These are phyloP conservation scores for Mercurialis annua DNA, from an alignment of 345 rosid species.

Conservation along the genomic window DNA sequence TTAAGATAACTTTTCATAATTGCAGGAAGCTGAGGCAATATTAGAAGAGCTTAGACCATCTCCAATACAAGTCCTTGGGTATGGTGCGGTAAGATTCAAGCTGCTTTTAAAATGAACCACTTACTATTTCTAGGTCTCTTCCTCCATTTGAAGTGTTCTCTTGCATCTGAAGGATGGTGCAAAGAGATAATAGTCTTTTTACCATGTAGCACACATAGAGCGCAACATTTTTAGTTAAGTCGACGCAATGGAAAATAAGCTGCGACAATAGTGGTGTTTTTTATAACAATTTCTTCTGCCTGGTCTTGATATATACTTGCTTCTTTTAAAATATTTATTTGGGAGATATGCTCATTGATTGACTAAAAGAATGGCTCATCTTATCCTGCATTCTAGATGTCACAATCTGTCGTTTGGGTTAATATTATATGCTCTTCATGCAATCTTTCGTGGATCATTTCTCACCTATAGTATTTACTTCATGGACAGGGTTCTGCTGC, in stretches of 20 bases:
- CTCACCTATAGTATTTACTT: conserved; percentile 15
- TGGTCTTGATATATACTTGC: neutral
- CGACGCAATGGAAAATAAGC: neutral
- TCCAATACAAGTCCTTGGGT: conserved; percentile 63
- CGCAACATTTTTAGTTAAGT: neutral
- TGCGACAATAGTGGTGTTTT: neutral
- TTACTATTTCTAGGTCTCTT: neutral
- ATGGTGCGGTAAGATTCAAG: conserved; percentile 59
- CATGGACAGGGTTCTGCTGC: conserved; percentile 60
- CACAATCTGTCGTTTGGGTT: neutral
- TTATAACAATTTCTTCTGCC: neutral
- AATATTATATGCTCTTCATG: neutral
- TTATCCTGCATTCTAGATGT: neutral
- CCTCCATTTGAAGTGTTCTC: neutral
- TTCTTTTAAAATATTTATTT: neutral
- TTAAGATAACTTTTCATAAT: conserved; percentile 10
- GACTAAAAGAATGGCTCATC: neutral
- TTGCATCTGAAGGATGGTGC: neutral
- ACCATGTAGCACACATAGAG: neutral
- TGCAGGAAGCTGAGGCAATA: conserved; percentile 93
- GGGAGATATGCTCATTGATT: neutral
- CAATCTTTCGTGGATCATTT: neutral
- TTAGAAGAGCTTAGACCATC: conserved; percentile 75
- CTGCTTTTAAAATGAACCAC: neutral
- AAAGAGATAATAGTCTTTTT: conserved; percentile 3